Evolutionary conservation across 2,329 filamentous ascomycete species (phyloP).

Genomic region (Alternaria triticina): DNA sequence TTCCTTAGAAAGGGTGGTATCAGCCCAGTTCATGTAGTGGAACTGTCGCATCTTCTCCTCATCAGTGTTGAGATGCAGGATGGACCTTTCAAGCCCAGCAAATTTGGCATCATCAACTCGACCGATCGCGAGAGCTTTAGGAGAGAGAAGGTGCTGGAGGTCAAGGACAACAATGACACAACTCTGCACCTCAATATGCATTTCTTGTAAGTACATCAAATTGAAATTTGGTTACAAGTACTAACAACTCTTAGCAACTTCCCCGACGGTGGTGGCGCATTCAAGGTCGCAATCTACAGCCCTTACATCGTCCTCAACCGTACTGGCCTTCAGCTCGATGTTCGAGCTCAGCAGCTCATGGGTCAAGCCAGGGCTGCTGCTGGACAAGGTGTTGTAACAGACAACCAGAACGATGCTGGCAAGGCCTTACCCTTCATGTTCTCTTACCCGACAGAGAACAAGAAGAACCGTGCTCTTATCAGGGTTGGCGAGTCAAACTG

Average conservation of each 20-base stretch:
- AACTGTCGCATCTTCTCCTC: conserved; percentile 89
- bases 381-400: conserved; percentile 72
- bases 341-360: conserved; percentile 87
- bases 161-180: conserved; percentile 85
- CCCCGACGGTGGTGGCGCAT: conserved; percentile 90
- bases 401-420: conserved; percentile 63
- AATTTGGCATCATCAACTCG: conserved; percentile 96
- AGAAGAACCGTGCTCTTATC: conserved; percentile 85
- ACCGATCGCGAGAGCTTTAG: conserved; percentile 86
- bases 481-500: conserved; percentile 89
- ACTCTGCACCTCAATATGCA: conserved; percentile 83
- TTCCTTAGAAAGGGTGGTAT: conserved; percentile 96
- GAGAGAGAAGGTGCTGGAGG: conserved; percentile 76
- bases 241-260: conserved; percentile 61
- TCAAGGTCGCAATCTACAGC: conserved; percentile 93
- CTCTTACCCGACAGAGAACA: conserved; percentile 86
- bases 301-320: conserved; percentile 96
- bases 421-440: conserved; percentile 95
- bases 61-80: conserved; percentile 97
- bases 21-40: conserved; percentile 95
- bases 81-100: conserved; percentile 90
- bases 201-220: conserved; percentile 68
- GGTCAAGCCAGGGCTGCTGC: conserved; percentile 82
- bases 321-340: conserved; percentile 85
- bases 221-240: neutral